Conservation (phyloP, 2,329 filamentous ascomycete genomes). For the Colletotrichum kahawae region DNA sequence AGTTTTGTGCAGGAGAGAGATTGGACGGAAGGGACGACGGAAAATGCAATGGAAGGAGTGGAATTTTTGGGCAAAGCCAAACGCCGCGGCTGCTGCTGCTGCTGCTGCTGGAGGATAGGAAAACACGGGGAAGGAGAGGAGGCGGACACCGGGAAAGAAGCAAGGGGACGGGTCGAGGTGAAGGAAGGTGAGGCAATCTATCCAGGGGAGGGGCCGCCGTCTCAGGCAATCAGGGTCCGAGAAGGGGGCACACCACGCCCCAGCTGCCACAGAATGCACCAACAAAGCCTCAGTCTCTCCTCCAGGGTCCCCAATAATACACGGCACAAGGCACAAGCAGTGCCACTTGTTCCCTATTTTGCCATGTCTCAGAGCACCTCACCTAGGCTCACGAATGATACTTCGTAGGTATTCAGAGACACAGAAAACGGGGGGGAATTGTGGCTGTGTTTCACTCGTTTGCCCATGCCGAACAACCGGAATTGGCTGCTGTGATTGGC, state of each 20-base stretch:
- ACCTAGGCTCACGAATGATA: not conserved
- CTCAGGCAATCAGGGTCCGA: constrained; percentile 10
- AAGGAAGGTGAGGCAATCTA: constrained; percentile 12
- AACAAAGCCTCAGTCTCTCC: not conserved
- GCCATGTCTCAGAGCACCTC: not conserved
- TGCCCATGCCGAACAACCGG: not conserved
- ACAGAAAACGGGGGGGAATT: not conserved
- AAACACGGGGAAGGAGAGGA: constrained; percentile 16
- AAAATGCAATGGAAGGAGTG: constrained; percentile 3
- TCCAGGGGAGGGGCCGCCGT: constrained; percentile 11
- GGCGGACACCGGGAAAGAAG: not conserved
- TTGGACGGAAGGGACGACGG: not conserved
- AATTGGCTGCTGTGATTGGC: constrained; percentile 10
- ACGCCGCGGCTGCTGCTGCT: not conserved
- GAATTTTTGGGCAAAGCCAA: not conserved
- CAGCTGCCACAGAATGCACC: not conserved
- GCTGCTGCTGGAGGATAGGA: not conserved
- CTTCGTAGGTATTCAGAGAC: not conserved
- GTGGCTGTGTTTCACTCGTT: constrained; percentile 21
- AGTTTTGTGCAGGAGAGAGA: not conserved
- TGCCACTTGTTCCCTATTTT: not conserved
- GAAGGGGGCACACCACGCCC: not conserved
- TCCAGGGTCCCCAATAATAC: not conserved
- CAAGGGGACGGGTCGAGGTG: not conserved
- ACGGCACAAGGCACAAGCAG: not conserved